Evolutionary conservation across 2,329 filamentous ascomycete species (phyloP).

Genomic region (Capronia coronata): DNA sequence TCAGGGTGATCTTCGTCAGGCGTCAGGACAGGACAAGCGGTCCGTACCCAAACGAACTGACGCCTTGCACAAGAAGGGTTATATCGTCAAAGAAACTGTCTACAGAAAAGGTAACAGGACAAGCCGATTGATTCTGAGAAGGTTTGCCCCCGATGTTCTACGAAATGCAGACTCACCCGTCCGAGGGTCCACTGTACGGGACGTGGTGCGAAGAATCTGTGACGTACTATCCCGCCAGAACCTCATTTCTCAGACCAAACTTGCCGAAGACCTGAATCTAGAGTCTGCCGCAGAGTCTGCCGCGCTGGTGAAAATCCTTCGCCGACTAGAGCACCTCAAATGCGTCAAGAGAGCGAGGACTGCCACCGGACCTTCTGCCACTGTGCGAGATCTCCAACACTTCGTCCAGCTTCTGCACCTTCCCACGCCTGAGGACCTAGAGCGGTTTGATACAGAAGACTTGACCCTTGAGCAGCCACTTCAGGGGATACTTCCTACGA

Average conservation of each 20-base stretch:
- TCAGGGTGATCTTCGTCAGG: conserved; percentile 49
- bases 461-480: conserved; percentile 13
- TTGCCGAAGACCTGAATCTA: conserved; percentile 14
- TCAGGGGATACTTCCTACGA: conserved; percentile 18
- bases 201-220: conserved; percentile 22
- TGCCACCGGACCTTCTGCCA: conserved; percentile 37
- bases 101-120: conserved; percentile 47
- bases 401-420: conserved; percentile 42
- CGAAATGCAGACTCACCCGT: neutral
- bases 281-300: conserved; percentile 10
- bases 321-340: conserved; percentile 42
- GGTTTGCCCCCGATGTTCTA: conserved; percentile 35
- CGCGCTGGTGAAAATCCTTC: conserved; percentile 39
- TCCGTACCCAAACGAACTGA: conserved; percentile 58
- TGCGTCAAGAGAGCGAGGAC: conserved; percentile 41
- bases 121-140: conserved; percentile 50
- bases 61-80: conserved; percentile 50
- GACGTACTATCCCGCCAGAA: conserved; percentile 11
- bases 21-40: conserved; percentile 58
- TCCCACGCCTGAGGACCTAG: conserved; percentile 36
- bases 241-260: conserved; percentile 14
- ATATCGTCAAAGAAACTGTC: conserved; percentile 53
- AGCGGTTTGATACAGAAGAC: conserved; percentile 35
- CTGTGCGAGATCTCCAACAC: conserved; percentile 34
- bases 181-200: conserved; percentile 11